Evolutionary conservation across 2,329 filamentous ascomycete genomes (phyloP), one percentile per base, ranked within the genome.

Genomic region (Penicillium digitatum): DNA sequence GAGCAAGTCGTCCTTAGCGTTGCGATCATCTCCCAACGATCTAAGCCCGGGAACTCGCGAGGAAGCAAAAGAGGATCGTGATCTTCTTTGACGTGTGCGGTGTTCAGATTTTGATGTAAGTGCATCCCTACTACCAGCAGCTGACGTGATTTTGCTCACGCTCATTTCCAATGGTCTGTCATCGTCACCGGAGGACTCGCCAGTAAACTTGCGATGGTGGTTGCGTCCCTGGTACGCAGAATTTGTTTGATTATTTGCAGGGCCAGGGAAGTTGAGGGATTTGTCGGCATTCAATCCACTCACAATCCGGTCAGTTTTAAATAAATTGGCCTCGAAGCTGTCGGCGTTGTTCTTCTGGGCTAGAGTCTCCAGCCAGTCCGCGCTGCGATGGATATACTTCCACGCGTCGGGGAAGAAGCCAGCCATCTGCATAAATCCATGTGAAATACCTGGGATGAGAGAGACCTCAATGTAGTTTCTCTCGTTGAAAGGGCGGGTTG

Each of bases 381-480:
- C 87, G 59, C 88, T 89, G 32, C 87, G 83, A 61, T 88, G 84
- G 64, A 97, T 89, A 68, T 95, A 87, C 66, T 87, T 88, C 89
- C 91, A 95, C 1, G 89, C 92, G 9, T 94, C 90, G 0, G 91
- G 91, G 64, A 95, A 99, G 3, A 96, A 79, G 1, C 84, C 81
- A 0, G 90, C 90, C 68, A 99, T 96, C 69, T 96, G 92, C 64
- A 96, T 76, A 72, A 99, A 99, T 1, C 94, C 94, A 67, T 99
- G 94, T 4, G 87, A 91, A 46, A 96, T 90, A 0, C 93, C 92
- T 0, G 92, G 91, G 5, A 99, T 86, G 24, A 97, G 78, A 18
- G 86, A 83, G 1, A 96, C 89, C 67, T 96, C 90, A 0, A 90
- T 86, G 50, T 87, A 83, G 39, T 90, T 87, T 64, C 85, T 84